phyloP scores from a whole-genome alignment of 83 land plant genomes.

The Picea mariana region DNA sequence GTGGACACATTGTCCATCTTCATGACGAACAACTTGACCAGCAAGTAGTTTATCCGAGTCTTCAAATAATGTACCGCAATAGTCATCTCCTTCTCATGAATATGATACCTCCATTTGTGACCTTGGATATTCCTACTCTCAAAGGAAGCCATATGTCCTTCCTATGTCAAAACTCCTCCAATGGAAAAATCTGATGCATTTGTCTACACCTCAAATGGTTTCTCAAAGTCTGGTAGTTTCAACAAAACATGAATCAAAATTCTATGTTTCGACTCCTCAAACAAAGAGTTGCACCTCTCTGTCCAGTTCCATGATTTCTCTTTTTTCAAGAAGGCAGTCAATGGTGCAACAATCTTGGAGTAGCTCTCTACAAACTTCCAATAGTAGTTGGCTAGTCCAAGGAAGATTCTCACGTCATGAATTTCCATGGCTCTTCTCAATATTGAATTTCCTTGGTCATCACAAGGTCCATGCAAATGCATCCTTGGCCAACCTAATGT shows the following conservation, averaged over 20 bases:
- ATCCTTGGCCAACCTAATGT: too few species aligned
- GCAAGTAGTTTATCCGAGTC: neutral
- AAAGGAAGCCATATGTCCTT: neutral
- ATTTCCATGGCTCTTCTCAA: neutral
- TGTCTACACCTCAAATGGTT: neutral
- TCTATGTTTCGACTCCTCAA: neutral
- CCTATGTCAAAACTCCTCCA: neutral
- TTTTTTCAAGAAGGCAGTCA: neutral
- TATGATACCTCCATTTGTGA: neutral
- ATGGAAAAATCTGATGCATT: neutral
- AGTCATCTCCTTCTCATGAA: slow-evolving; percentile 2
- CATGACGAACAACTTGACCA: neutral
- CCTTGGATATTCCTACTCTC: neutral
- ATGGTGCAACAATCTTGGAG: neutral
- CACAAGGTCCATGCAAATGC: neutral
- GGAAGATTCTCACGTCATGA: neutral
- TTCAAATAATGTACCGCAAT: neutral
- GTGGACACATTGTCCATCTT: too few species aligned
- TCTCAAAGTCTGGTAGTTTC: neutral
- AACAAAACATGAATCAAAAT: neutral
- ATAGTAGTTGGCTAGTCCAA: too few species aligned
- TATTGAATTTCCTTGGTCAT: too few species aligned
- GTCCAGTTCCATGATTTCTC: neutral
- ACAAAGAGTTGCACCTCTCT: neutral
- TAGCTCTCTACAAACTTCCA: too few species aligned